A percentile compares a stretch with the other conserved stretches of the same genome.
phyloP scores from a whole-genome alignment of 2,329 filamentous ascomycete species.

The Penicillium sp. region DNA sequence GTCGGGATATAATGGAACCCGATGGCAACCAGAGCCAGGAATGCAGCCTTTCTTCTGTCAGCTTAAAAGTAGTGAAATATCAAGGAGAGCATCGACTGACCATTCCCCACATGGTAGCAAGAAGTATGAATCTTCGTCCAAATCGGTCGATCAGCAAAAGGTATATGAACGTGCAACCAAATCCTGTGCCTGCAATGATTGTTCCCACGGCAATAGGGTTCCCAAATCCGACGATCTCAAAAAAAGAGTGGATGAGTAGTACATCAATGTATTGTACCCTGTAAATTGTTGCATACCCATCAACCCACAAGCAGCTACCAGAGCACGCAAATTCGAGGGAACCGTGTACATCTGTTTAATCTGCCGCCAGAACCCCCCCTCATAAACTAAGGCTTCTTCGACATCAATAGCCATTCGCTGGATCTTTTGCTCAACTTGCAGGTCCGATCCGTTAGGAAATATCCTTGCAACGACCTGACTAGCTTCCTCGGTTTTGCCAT shows the following conservation, averaged over 20 bases:
- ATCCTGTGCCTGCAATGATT: not conserved
- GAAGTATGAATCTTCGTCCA: not conserved
- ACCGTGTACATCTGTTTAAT: not conserved
- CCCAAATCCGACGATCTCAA: not conserved
- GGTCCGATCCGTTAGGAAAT: not conserved
- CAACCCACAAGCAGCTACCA: not conserved
- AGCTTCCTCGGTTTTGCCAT: too few relatives aligned
- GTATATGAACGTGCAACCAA: not conserved
- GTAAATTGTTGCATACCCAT: conserved; percentile 2
- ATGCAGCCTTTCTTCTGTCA: not conserved
- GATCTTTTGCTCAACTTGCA: not conserved
- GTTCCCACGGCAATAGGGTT: conserved; percentile 1
- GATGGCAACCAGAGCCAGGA: not conserved
- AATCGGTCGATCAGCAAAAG: not conserved
- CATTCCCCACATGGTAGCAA: conserved; percentile 1
- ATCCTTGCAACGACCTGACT: too few relatives aligned
- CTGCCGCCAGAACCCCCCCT: not conserved
- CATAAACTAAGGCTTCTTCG: not conserved
- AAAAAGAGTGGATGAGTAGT: not conserved
- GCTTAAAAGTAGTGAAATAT: too few relatives aligned
- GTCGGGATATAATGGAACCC: conserved; percentile 3
- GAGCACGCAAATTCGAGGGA: not conserved
- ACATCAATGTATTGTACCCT: conserved; percentile 1
- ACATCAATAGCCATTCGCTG: not conserved
- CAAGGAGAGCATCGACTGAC: not conserved